These are phyloP conservation scores for Erucastrum elatum DNA, from an alignment of 345 rosid species.

Conservation along the genomic window DNA sequence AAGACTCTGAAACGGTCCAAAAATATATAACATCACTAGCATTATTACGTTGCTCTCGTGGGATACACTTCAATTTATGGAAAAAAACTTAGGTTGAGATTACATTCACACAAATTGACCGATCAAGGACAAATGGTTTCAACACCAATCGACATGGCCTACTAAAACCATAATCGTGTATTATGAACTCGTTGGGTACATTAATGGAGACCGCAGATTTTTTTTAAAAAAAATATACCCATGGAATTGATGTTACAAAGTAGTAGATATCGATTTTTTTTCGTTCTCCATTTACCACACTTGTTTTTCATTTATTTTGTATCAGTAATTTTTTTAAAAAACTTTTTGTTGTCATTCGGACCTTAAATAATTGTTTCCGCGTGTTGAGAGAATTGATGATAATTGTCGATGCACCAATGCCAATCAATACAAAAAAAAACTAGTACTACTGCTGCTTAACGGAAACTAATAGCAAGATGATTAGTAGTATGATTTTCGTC, in stretches of 20 bases:
- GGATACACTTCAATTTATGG: slow-evolving; percentile 16
- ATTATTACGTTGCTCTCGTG: slow-evolving; percentile 26
- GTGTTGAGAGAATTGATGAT: background rate
- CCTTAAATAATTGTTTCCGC: background rate
- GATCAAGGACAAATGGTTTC: slow-evolving; percentile 20
- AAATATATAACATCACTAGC: slow-evolving; percentile 24
- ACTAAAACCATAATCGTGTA: slow-evolving; percentile 1
- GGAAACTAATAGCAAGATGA: background rate
- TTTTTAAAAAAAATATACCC: background rate
- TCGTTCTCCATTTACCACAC: background rate
- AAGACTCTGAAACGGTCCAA: slow-evolving; percentile 40
- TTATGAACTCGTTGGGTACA: background rate
- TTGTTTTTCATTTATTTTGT: background rate
- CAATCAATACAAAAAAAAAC: background rate
- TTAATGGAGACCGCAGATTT: background rate
- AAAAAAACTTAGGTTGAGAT: slow-evolving; percentile 32
- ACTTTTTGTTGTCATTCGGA: background rate
- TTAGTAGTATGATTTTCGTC: background rate
- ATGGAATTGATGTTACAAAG: background rate
- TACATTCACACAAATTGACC: slow-evolving; percentile 28
- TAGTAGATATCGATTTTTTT: too few relatives aligned
- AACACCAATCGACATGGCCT: slow-evolving; percentile 11
- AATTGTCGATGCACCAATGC: background rate
- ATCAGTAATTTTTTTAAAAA: background rate
- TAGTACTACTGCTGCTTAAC: background rate